phyloP scores from a whole-genome alignment of 768 basidiomycete species.

The Lepiota subincarnata region DNA sequence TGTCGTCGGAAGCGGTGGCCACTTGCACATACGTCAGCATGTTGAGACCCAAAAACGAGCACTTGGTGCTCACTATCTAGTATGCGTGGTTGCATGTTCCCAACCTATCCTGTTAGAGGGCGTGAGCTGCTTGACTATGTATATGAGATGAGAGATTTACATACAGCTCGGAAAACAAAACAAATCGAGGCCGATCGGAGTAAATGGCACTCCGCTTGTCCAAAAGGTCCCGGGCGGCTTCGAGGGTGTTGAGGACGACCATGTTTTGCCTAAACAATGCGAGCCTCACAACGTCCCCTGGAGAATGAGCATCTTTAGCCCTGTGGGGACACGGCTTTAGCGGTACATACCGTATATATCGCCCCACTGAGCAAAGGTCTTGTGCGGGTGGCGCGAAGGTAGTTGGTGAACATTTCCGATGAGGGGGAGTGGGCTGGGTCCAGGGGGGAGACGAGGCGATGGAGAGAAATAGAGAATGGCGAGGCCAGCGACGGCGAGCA shows the following conservation, averaged over 20 bases:
- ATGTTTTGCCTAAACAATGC: slow-evolving; percentile 41
- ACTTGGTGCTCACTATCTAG: slow-evolving; percentile 36
- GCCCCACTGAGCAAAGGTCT: slow-evolving; percentile 38
- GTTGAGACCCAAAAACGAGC: slow-evolving; percentile 1
- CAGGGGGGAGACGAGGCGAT: slow-evolving; percentile 37
- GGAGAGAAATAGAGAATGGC: slow-evolving; percentile 21
- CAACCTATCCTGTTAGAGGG: slow-evolving; percentile 40
- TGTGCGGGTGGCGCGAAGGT: slow-evolving; percentile 32
- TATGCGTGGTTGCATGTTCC: slow-evolving; percentile 42
- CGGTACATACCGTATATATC: slow-evolving; percentile 37
- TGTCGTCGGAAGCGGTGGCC: slow-evolving; percentile 51
- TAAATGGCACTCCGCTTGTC: slow-evolving; percentile 53
- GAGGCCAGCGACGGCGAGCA: slow-evolving; percentile 18
- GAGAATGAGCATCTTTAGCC: background rate
- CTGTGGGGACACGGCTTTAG: background rate
- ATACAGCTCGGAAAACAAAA: slow-evolving; percentile 44
- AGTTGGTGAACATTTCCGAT: slow-evolving; percentile 48
- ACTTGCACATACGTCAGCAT: slow-evolving; percentile 19
- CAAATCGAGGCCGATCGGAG: slow-evolving; percentile 47
- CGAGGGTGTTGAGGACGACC: slow-evolving; percentile 45
- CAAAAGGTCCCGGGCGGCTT: slow-evolving; percentile 43
- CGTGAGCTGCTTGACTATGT: background rate
- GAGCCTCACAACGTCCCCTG: slow-evolving; percentile 42
- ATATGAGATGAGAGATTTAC: slow-evolving; percentile 16
- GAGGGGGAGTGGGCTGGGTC: slow-evolving; percentile 40